These are phyloP conservation scores for Wickerhamiella brachini DNA, from an alignment of 805 yeast genomes.

Conservation along the genomic window DNA sequence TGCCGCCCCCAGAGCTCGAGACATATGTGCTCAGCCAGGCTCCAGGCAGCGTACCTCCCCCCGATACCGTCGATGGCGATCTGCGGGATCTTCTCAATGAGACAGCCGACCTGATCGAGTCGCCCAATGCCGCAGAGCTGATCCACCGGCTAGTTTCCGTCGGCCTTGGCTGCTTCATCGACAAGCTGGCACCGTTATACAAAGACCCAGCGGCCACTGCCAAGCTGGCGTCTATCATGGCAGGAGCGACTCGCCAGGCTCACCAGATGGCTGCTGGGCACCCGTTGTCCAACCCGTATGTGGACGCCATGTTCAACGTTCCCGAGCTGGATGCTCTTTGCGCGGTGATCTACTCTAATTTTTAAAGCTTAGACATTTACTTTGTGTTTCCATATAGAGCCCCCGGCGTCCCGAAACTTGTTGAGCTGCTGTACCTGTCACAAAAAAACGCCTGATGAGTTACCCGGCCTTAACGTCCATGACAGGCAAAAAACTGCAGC, in stretches of 20 bases:
- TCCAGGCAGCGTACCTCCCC: constrained; percentile 11
- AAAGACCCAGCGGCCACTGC: constrained; percentile 21
- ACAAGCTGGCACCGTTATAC: constrained; percentile 21
- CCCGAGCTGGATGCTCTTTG: constrained; percentile 73
- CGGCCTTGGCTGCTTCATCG: constrained; percentile 35
- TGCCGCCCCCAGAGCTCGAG: constrained; percentile 42
- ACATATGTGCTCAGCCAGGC: constrained; percentile 42
- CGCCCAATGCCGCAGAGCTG: constrained; percentile 29
- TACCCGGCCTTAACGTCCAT: too few relatives aligned
- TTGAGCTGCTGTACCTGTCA: too few relatives aligned
- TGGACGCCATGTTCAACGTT: constrained; percentile 34
- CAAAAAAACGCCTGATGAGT: too few relatives aligned
- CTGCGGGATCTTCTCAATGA: constrained; percentile 30
- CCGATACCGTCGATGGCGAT: constrained; percentile 13
- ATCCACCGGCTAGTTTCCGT: constrained; percentile 29
- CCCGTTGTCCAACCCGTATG: constrained; percentile 30
- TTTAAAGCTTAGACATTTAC: constrained; percentile 23
- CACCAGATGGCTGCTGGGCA: constrained; percentile 37
- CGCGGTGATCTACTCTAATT: constrained; percentile 81
- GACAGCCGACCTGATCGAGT: constrained; percentile 29
- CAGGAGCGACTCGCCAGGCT: constrained; percentile 54
- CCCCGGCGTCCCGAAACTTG: too few relatives aligned
- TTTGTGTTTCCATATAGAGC: too few relatives aligned
- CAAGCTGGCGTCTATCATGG: constrained; percentile 58
- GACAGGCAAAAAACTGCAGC: neutral